These are phyloP conservation scores for Trypanosoma boissoni DNA, from an alignment of 208 protist genomes.

Conservation along the genomic window DNA sequence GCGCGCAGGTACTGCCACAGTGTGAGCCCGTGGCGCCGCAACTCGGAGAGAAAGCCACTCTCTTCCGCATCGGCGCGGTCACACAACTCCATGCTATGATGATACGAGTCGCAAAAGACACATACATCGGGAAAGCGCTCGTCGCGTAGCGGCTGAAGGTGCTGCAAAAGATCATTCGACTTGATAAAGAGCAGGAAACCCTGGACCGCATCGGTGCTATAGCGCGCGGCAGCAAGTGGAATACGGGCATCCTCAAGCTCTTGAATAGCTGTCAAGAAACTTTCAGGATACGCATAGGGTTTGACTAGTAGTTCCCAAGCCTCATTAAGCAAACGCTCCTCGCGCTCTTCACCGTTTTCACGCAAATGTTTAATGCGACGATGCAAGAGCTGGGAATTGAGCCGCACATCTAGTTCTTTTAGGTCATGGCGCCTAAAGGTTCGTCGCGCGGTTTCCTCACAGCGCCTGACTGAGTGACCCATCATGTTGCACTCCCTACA, in stretches of 20 bases:
- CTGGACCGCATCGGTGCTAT: slow-evolving; percentile 80
- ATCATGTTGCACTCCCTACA: slow-evolving; percentile 58
- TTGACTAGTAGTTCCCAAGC: slow-evolving; percentile 43
- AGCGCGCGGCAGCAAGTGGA: slow-evolving; percentile 76
- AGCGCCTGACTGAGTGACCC: slow-evolving; percentile 60
- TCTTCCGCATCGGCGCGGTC: slow-evolving; percentile 36
- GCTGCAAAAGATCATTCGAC: slow-evolving; percentile 67
- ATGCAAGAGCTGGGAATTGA: slow-evolving; percentile 44
- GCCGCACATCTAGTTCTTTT: slow-evolving; percentile 49
- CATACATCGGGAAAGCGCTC: slow-evolving; percentile 80
- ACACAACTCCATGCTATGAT: slow-evolving; percentile 72
- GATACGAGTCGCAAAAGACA: slow-evolving; percentile 76
- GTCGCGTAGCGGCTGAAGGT: slow-evolving; percentile 58
- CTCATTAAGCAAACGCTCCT: slow-evolving; percentile 40
- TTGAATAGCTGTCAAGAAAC: slow-evolving; percentile 53
- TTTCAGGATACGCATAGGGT: slow-evolving; percentile 43
- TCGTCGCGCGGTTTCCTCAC: slow-evolving; percentile 40
- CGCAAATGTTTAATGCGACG: slow-evolving; percentile 34
- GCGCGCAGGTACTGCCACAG: slow-evolving; percentile 72
- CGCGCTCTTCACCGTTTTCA: slow-evolving; percentile 26
- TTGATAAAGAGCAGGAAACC: slow-evolving; percentile 76
- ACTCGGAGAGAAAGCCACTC: slow-evolving; percentile 62
- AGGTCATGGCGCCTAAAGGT: slow-evolving; percentile 44
- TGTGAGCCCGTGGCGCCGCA: slow-evolving; percentile 54
- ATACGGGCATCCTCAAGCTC: slow-evolving; percentile 72